Conservation (phyloP, 371 early-diverging fungal genomes). For the Actinomucor elegans region DNA sequence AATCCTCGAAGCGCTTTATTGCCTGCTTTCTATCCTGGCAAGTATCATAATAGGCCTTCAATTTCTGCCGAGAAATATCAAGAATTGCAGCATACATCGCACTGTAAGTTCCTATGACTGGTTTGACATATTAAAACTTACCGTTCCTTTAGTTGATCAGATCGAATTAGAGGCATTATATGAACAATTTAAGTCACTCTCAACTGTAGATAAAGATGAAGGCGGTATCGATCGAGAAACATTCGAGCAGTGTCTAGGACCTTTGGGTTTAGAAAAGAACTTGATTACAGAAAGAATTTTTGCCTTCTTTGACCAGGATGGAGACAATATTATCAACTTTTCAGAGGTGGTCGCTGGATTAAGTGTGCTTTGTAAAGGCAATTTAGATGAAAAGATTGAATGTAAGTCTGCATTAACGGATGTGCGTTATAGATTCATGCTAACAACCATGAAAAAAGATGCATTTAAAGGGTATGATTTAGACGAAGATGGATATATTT, state of each 20-base stretch:
- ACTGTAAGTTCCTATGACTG: conserved; percentile 58
- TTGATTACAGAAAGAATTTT: conserved; percentile 88
- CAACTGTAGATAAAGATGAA: conserved; percentile 57
- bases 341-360: conserved; percentile 84
- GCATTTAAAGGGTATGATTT: conserved; percentile 93
- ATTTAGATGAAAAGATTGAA: conserved; percentile 83
- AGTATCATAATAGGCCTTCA: conserved; percentile 24
- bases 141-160: conserved; percentile 62
- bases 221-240: conserved; percentile 79
- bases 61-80: conserved; percentile 36
- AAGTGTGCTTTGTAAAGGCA: conserved; percentile 83
- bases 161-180: conserved; percentile 86
- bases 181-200: conserved; percentile 80
- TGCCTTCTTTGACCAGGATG: conserved; percentile 85
- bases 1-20: conserved; percentile 83
- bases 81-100: conserved; percentile 64
- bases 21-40: conserved; percentile 79
- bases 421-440: too few relatives aligned
- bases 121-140: background rate
- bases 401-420: conserved; percentile 68
- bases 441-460: conserved; percentile 42
- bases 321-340: conserved; percentile 75
- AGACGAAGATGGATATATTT: conserved; percentile 85
- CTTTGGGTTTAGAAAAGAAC: conserved; percentile 81
- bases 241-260: conserved; percentile 87